phyloP scores from a whole-genome alignment of 495 filamentous ascomycete species.

The Parmelia sp. region DNA sequence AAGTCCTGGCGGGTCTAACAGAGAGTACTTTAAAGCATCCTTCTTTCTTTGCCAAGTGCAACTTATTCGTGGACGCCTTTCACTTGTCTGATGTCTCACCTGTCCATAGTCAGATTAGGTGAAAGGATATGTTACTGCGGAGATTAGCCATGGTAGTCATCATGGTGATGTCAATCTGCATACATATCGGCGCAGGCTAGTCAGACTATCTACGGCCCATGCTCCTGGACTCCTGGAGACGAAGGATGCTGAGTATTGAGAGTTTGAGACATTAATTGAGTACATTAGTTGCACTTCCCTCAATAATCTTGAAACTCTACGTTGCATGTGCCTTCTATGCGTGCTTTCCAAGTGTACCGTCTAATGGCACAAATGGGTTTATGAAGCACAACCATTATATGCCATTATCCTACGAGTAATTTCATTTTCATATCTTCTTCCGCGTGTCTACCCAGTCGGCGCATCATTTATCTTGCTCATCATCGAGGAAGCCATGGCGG shows the following conservation, averaged over 20 bases:
- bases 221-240: constrained; percentile 7
- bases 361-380: background rate
- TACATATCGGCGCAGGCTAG: background rate
- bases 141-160: background rate
- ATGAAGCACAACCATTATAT: background rate
- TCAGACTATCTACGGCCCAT: background rate
- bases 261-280: no score
- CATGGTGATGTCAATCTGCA: constrained; percentile 8
- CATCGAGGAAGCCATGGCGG: background rate
- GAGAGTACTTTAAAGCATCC: no score
- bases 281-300: no score
- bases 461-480: background rate
- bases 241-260: no score
- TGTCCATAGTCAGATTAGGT: background rate
- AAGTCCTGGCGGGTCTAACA: background rate
- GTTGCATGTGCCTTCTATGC: background rate
- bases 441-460: background rate
- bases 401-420: background rate
- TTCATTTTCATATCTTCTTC: background rate
- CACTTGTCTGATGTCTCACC: no score
- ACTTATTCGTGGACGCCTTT: background rate
- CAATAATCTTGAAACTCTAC: background rate
- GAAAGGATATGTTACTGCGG: background rate
- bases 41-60: no score
- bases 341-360: background rate